Evolutionary conservation across 163 green algal genomes (phyloP).

Genomic region (Smithsoniella earleae): DNA sequence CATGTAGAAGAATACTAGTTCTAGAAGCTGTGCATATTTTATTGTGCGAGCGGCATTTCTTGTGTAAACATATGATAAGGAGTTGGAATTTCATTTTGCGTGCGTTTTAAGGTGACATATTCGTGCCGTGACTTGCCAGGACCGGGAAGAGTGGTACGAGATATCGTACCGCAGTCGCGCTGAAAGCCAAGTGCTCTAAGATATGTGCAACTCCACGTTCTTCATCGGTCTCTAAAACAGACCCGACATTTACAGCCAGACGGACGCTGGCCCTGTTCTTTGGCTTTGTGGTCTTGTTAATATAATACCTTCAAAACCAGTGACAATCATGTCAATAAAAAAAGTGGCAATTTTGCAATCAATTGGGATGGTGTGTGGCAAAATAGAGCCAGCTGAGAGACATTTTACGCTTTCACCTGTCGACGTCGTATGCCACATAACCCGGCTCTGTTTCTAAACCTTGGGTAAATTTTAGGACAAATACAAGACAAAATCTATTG

Average conservation of each 20-base stretch:
- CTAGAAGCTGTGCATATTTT: too few relatives aligned
- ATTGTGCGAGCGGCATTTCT: too few relatives aligned
- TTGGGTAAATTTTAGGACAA: neutral
- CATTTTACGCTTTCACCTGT: neutral
- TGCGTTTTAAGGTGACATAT: neutral
- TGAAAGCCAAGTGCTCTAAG: constrained; percentile 84
- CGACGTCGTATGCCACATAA: too few relatives aligned
- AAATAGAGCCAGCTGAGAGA: too few relatives aligned
- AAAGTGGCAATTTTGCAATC: neutral
- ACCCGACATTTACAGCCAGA: constrained; percentile 53
- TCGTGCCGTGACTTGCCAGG: neutral
- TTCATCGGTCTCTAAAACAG: constrained; percentile 48
- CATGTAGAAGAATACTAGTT: too few relatives aligned
- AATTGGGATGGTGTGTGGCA: too few relatives aligned
- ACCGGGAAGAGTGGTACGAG: neutral
- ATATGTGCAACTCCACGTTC: constrained; percentile 73
- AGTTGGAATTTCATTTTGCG: neutral
- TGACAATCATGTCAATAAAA: neutral
- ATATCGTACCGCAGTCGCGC: constrained; percentile 55
- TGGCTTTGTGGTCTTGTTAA: constrained; percentile 56
- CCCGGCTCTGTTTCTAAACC: too few relatives aligned
- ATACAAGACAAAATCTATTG: neutral
- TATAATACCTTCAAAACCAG: constrained; percentile 57
- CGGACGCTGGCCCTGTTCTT: constrained; percentile 54
- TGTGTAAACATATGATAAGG: too few relatives aligned